Evolutionary conservation across 2,329 filamentous ascomycete species (phyloP).

Genomic region (Neopestalotiopsis sp.): DNA sequence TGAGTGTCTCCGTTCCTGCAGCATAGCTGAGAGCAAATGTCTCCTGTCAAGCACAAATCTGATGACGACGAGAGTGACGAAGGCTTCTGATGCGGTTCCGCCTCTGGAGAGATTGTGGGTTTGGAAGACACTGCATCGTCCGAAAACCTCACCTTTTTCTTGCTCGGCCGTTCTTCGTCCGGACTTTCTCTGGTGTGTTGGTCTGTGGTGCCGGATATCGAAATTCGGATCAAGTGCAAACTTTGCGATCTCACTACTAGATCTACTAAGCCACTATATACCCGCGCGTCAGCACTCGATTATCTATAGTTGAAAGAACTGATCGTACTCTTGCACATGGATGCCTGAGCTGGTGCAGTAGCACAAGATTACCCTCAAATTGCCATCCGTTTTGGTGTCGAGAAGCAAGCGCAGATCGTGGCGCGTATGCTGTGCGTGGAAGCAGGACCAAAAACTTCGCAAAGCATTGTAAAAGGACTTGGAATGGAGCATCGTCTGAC

Average conservation of each 20-base stretch:
- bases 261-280: not conserved
- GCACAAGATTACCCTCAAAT: not conserved
- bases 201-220: not conserved
- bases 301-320: not conserved
- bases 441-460: slow-evolving; percentile 21
- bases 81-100: not conserved
- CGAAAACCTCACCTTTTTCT: not conserved
- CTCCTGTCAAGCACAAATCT: not conserved
- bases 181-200: not conserved
- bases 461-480: slow-evolving; percentile 22
- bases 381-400: not conserved
- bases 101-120: not conserved
- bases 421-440: slow-evolving; percentile 21
- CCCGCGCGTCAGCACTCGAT: not conserved
- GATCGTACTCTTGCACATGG: not conserved
- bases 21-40: slow-evolving; percentile 19
- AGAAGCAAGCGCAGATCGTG: slow-evolving; percentile 17
- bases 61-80: not conserved
- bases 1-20: not conserved
- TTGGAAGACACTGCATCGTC: not conserved
- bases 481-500: slow-evolving; percentile 16
- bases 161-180: not conserved
- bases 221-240: not conserved
- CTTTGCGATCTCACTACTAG: not conserved
- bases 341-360: not conserved